Base-by-base conservation (phyloP, 176 grass and related monocot genomes). In the Rhynchospora breviuscula region DNA sequence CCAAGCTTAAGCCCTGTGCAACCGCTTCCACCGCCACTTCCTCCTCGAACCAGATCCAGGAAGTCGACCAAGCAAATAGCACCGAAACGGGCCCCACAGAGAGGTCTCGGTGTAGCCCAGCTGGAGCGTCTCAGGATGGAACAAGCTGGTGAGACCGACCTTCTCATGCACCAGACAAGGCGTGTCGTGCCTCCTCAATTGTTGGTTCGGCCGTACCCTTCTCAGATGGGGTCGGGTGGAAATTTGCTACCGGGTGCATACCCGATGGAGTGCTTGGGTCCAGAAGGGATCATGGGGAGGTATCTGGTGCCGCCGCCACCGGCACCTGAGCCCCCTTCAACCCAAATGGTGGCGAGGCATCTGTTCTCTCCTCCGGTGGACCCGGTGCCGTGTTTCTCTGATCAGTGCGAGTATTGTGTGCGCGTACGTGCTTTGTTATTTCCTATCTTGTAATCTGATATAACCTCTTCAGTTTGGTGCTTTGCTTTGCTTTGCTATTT, bases 341-440 rank as follows among this genome's bases (percentile, higher is more conserved):
- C 51, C 70, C 84, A 85, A 85, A 85, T 77, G 57, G 47, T 85
- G 71, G 59, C 43, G 6, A 48, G 60, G 19, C 59, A 61, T 8
- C 13, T 67, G 45, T 18, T 51, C 40, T 19, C 80, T 82, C 80
- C n/a, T 17, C 17, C 13, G 3, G 62, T 82, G 10, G 80, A 51
- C 10, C 45, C 45, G 4, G 31, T 46, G 40, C 67, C 29, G 44
- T 78, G 84, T 56, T 85, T 52, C 21, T 78, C 70, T 40, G 84
- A 85, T 79, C 71, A 85, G 2, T 85, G 84, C 69, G 84, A 85
- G 84, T 85, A 66, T 57, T 85, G 84, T 51, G 71, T 78, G 23
- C 33, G 84, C n/a, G 84, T 85, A 78, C 51, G 71, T 44, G 8
- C 21, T 71, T 56, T 2, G 0, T 18, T 81, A 40, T 1, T 11